These are phyloP conservation scores for Thinopyrum obtusiflorum DNA, from an alignment of 202 grass and related monocot genomes.

Conservation along the genomic window DNA sequence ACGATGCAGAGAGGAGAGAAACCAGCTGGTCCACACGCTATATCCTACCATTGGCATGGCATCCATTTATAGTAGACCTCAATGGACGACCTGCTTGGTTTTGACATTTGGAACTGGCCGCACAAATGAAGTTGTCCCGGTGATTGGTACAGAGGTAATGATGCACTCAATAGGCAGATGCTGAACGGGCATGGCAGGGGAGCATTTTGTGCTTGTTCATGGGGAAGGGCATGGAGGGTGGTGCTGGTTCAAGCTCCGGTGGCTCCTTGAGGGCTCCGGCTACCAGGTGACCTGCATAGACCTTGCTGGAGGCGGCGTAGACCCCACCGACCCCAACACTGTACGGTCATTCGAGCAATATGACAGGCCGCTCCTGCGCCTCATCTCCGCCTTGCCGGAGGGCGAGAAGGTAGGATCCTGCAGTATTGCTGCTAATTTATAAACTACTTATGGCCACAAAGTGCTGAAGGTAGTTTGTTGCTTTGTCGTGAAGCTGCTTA, in stretches of 20 bases:
- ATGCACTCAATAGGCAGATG: conserved; percentile 1
- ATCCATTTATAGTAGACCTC: conserved; percentile 27
- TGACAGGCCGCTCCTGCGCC: conserved; percentile 43
- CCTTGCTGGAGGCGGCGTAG: conserved; percentile 44
- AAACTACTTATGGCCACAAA: not conserved
- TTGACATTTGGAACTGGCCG: conserved; percentile 30
- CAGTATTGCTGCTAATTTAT: not conserved
- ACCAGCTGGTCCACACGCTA: conserved; percentile 35
- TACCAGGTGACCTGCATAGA: conserved; percentile 45
- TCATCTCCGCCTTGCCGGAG: conserved; percentile 44
- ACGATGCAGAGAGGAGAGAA: conserved; percentile 36
- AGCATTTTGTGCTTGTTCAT: conserved; percentile 57
- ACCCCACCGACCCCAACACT: conserved; percentile 46
- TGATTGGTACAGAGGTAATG: not conserved
- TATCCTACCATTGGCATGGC: conserved; percentile 8
- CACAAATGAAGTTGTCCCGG: not conserved
- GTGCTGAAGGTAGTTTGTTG: not conserved
- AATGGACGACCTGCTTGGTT: conserved; percentile 25
- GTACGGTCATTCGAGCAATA: conserved; percentile 36
- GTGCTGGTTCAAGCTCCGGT: conserved; percentile 62
- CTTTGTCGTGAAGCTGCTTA: not conserved
- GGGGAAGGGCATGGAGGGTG: conserved; percentile 54
- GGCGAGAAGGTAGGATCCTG: conserved; percentile 37
- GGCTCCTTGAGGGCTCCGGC: conserved; percentile 52
- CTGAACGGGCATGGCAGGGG: conserved; percentile 29